phyloP scores from a whole-genome alignment of 257 asterid genomes.

The Phtheirospermum japonicum region DNA sequence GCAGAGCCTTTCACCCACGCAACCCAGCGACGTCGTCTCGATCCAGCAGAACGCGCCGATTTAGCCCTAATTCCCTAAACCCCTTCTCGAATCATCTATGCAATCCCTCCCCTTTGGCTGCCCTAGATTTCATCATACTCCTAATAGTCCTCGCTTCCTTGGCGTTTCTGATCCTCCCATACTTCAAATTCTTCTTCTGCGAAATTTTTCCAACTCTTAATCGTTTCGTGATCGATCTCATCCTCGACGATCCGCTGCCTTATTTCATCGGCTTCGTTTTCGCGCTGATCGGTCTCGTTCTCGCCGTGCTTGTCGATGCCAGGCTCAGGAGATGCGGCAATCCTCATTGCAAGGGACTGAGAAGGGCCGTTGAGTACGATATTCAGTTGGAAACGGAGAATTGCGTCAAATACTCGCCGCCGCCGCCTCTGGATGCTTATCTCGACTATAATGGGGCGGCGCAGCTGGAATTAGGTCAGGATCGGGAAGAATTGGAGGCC shows the following conservation, averaged over 20 bases:
- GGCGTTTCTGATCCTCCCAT: slow-evolving; percentile 42
- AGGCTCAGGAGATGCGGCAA: slow-evolving; percentile 53
- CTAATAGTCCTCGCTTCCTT: slow-evolving; percentile 37
- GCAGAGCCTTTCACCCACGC: slow-evolving; percentile 47
- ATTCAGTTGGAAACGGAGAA: slow-evolving; percentile 60
- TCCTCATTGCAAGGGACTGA: slow-evolving; percentile 44
- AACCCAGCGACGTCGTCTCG: slow-evolving; percentile 16
- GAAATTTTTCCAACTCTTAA: slow-evolving; percentile 29
- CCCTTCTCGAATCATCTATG: slow-evolving; percentile 39
- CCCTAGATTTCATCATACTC: slow-evolving; percentile 46
- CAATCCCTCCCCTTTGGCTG: slow-evolving; percentile 47
- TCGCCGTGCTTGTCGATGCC: slow-evolving; percentile 32
- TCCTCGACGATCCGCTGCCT: slow-evolving; percentile 45
- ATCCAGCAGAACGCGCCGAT: slow-evolving; percentile 31
- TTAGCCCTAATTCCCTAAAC: slow-evolving; percentile 30
- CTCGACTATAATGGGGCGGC: slow-evolving; percentile 28
- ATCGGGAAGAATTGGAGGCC: slow-evolving; percentile 50
- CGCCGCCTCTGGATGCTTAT: slow-evolving; percentile 22
- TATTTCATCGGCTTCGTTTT: slow-evolving; percentile 38
- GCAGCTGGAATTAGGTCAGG: slow-evolving; percentile 47
- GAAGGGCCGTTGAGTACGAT: slow-evolving; percentile 58
- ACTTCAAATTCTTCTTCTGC: slow-evolving; percentile 34
- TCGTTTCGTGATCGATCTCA: slow-evolving; percentile 33
- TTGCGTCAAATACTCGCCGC: slow-evolving; percentile 43
- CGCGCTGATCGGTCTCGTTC: slow-evolving; percentile 34